phyloP scores from a whole-genome alignment of 768 basidiomycete genomes.

The Phanerodontia chrysosporium region DNA sequence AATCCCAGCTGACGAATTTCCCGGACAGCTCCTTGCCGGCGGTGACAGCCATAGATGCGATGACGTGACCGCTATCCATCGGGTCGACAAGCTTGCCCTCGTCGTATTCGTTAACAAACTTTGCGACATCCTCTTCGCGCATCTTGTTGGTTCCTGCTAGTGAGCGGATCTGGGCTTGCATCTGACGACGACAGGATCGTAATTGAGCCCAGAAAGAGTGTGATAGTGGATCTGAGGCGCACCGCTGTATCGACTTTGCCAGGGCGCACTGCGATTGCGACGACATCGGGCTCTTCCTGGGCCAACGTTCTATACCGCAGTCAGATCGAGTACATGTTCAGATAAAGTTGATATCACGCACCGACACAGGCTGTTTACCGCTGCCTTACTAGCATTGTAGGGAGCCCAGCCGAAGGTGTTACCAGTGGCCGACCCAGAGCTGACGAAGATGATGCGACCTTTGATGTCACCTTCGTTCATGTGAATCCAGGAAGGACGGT shows the following conservation, averaged over 20 bases:
- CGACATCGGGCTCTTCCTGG: conserved; percentile 75
- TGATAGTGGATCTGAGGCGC: conserved; percentile 23
- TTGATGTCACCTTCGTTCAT: conserved; percentile 40
- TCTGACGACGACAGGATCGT: conserved; percentile 37
- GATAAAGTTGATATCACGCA: conserved; percentile 18
- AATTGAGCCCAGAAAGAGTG: neutral
- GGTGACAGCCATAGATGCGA: conserved; percentile 68
- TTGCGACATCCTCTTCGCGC: conserved; percentile 47
- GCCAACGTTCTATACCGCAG: conserved; percentile 62
- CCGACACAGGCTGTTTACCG: conserved; percentile 84
- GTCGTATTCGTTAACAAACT: conserved; percentile 52
- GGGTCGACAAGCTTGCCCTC: conserved; percentile 74
- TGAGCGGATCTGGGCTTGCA: conserved; percentile 59
- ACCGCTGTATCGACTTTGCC: conserved; percentile 86
- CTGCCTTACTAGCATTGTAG: conserved; percentile 83
- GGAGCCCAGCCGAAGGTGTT: conserved; percentile 71
- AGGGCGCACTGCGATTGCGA: conserved; percentile 76
- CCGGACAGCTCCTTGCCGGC: conserved; percentile 66
- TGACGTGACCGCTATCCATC: conserved; percentile 70
- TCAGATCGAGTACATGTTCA: neutral
- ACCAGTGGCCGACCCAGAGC: conserved; percentile 78
- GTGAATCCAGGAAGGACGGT: conserved; percentile 62
- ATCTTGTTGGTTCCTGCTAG: conserved; percentile 48
- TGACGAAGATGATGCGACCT: conserved; percentile 76
- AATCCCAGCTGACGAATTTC: conserved; percentile 78